phyloP scores from a whole-genome alignment of 176 grass and related monocot genomes.

The Oryza glaberrima region DNA sequence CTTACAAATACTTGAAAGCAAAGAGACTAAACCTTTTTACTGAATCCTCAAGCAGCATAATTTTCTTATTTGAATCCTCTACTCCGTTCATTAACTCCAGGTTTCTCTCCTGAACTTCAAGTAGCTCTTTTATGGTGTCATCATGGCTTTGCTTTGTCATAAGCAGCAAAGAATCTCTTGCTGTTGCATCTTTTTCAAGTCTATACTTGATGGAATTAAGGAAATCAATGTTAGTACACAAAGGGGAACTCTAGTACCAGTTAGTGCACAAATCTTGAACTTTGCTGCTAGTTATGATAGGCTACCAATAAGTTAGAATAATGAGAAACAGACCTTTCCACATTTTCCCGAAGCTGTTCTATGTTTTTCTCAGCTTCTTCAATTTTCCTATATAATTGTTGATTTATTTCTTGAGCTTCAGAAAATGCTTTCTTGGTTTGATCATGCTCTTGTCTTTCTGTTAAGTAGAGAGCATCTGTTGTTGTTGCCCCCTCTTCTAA shows the following conservation, averaged over 20 bases:
- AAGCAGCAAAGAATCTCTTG: slow-evolving; percentile 50
- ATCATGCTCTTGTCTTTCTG: slow-evolving; percentile 69
- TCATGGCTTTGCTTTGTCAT: slow-evolving; percentile 54
- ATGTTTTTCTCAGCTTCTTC: slow-evolving; percentile 53
- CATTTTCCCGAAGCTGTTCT: slow-evolving; percentile 50
- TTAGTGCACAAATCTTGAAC: slow-evolving; percentile 41
- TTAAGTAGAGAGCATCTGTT: slow-evolving; percentile 58
- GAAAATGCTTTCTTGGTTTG: slow-evolving; percentile 62
- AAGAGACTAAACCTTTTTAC: slow-evolving; percentile 57
- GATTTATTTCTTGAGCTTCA: slow-evolving; percentile 58
- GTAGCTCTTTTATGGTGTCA: slow-evolving; percentile 45
- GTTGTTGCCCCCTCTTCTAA: slow-evolving; percentile 82
- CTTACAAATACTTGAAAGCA: slow-evolving; percentile 33
- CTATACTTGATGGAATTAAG: slow-evolving; percentile 53
- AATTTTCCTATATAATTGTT: slow-evolving; percentile 53
- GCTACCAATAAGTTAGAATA: slow-evolving; percentile 39
- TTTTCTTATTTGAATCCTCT: slow-evolving; percentile 52
- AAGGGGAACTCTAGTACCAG: slow-evolving; percentile 30
- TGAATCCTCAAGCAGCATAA: slow-evolving; percentile 49
- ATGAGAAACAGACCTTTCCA: slow-evolving; percentile 56
- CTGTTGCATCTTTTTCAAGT: slow-evolving; percentile 59
- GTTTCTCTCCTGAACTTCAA: slow-evolving; percentile 50
- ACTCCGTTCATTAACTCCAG: slow-evolving; percentile 44
- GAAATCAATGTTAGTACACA: slow-evolving; percentile 38
- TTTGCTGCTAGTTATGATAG: slow-evolving; percentile 34